phyloP scores from a whole-genome alignment of 2,329 filamentous ascomycete genomes.

The Aschersonia sp. region DNA sequence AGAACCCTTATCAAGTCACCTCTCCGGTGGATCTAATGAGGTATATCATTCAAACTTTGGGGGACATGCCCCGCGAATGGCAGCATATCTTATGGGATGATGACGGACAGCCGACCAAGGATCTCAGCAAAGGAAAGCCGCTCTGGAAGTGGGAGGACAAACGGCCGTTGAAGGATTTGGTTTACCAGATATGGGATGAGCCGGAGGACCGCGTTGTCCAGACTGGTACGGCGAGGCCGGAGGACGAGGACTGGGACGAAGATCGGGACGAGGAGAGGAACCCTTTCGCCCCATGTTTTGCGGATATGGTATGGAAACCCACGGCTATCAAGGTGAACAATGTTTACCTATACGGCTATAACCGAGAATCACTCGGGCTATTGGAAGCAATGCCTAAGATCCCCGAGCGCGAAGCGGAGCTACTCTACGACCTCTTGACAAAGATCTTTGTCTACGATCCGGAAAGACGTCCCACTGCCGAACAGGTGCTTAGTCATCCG shows the following conservation, averaged over 20 bases:
- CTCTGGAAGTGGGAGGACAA: background rate
- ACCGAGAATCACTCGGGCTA: conserved; percentile 1
- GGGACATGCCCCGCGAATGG: background rate
- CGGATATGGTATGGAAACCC: conserved; percentile 8
- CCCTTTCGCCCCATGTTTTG: conserved; percentile 6
- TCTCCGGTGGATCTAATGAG: background rate
- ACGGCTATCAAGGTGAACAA: conserved; percentile 6
- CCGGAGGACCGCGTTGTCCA: background rate
- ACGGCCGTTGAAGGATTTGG: background rate
- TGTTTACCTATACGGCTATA: conserved; percentile 6
- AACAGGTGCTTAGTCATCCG: conserved; percentile 10
- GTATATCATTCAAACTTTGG: background rate
- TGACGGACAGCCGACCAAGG: background rate
- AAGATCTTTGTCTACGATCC: conserved; percentile 12
- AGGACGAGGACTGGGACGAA: background rate
- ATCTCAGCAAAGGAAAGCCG: background rate
- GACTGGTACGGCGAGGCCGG: background rate
- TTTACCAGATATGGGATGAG: background rate
- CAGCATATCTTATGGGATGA: background rate
- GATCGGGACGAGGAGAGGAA: conserved; percentile 1
- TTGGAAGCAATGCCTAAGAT: conserved; percentile 8
- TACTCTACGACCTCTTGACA: conserved; percentile 10
- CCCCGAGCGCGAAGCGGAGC: conserved; percentile 7
- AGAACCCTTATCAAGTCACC: background rate
- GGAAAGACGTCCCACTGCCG: conserved; percentile 6